phyloP scores from a whole-genome alignment of 495 filamentous ascomycete genomes.

The Podospora pseudopauciseta region DNA sequence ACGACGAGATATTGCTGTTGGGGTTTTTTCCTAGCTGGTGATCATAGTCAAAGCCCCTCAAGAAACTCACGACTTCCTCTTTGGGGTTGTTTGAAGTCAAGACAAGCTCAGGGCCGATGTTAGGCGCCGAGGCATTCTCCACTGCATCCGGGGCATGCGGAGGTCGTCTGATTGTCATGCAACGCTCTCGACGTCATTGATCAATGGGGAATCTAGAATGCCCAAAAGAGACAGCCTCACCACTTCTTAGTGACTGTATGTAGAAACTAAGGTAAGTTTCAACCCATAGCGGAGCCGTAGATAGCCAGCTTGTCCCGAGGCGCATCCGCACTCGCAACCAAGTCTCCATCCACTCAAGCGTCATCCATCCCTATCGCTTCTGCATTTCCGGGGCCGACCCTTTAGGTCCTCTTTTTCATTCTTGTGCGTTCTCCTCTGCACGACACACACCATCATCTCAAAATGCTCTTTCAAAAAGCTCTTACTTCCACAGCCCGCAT shows the following conservation, averaged over 20 bases:
- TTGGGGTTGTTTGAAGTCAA: neutral
- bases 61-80: neutral
- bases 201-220: neutral
- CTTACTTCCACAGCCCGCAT: constrained; percentile 32
- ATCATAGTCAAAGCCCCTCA: neutral
- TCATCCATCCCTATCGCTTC: neutral
- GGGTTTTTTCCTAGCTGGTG: neutral
- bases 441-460: constrained; percentile 6
- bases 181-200: constrained; percentile 7
- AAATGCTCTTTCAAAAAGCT: constrained; percentile 37
- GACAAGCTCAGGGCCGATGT: constrained; percentile 12
- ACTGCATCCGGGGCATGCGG: constrained; percentile 2
- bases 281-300: neutral
- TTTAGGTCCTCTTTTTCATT: neutral
- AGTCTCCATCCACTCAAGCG: neutral
- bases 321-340: constrained; percentile 5
- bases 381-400: neutral
- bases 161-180: constrained; percentile 12
- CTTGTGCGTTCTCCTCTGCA: neutral
- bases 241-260: neutral
- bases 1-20: too few species aligned
- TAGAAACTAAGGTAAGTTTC: constrained; percentile 2
- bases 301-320: constrained; percentile 4
- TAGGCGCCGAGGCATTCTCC: constrained; percentile 7
- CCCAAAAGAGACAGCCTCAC: constrained; percentile 13